Evolutionary conservation across 345 rosid species (phyloP), one percentile per base, ranked within the genome.

Genomic region (Moringa oleifera): DNA sequence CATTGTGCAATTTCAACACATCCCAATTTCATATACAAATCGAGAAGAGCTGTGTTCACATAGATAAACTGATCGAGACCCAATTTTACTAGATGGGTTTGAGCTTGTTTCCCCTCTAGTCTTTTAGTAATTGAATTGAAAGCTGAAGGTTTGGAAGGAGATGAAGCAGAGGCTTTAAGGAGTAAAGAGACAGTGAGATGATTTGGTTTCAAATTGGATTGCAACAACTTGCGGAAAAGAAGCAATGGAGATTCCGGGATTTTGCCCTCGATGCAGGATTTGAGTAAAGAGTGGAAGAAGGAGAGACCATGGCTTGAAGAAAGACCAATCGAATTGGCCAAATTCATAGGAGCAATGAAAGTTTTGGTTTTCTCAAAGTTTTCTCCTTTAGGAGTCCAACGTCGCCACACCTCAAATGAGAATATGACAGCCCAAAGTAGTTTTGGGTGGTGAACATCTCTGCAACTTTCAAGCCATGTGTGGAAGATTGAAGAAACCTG

Each of bases 121-220:
- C 36, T 71, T 6, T 71, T 24, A 46, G 21, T 55, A 18, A 25
- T 20, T 4, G 75, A 50, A 61, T 62, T 47, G 23, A 73, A 37
- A 54, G 68, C 50, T 18, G 63, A 58, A 9, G 6, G 51, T 45
- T 47, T 19, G 11, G 63, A 58, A 41, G 66, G 19, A 20, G 62
- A 52, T 23, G 65, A 50, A 33, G 82, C 53, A 25, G 68, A 55
- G 56, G 81, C 68, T 69, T 81, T 83, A 24, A 83, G 73, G 45
- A 86, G 75, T 31, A 78, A 58, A 50, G 89, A 84, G 70, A 86
- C 80, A 31, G 90, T 83, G 52, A 81, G 57, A 53, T 83, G 81
- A 57, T 63, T 77, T 62, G 96, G 90, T 55, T 25, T 81, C 57
- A 76, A 53, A 55, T 57, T 47, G 18, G 70, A 81, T 28, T 75